Evolutionary conservation across 768 basidiomycete genomes (phyloP).

Genomic region (Stropharia rugosoannulata): DNA sequence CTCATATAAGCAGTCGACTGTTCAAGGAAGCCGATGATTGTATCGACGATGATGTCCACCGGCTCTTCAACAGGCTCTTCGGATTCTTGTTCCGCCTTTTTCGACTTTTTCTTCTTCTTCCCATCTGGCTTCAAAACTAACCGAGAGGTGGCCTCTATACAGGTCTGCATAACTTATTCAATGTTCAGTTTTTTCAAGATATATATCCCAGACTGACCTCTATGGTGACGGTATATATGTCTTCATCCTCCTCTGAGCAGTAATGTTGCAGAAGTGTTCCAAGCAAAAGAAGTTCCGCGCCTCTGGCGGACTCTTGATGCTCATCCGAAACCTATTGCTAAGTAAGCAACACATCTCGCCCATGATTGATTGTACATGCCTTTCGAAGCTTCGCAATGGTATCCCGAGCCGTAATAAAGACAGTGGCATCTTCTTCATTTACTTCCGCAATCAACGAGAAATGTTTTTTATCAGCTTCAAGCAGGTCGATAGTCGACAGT

Average conservation of each 20-base stretch:
- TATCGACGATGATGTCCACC: constrained; percentile 84
- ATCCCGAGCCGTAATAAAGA: constrained; percentile 46
- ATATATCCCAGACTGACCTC: constrained; percentile 45
- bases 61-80: constrained; percentile 41
- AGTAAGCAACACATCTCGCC: background rate
- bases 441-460: constrained; percentile 47
- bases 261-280: constrained; percentile 73
- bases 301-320: constrained; percentile 57
- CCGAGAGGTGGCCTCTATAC: constrained; percentile 55
- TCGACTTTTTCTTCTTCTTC: constrained; percentile 38
- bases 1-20: constrained; percentile 79
- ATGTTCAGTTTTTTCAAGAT: background rate
- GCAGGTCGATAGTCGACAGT: constrained; percentile 47
- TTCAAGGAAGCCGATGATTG: constrained; percentile 89
- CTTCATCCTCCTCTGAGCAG: constrained; percentile 58
- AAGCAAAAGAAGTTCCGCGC: constrained; percentile 68
- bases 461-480: constrained; percentile 74
- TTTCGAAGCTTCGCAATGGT: constrained; percentile 40
- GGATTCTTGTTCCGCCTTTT: constrained; percentile 35
- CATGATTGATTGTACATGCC: constrained; percentile 28
- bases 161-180: constrained; percentile 41
- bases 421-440: constrained; percentile 53
- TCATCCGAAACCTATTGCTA: constrained; percentile 18
- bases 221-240: constrained; percentile 48
- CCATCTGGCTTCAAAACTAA: constrained; percentile 44